These are phyloP conservation scores for Verticillium dahliae DNA, from an alignment of 2,329 filamentous ascomycete genomes.

Conservation along the genomic window DNA sequence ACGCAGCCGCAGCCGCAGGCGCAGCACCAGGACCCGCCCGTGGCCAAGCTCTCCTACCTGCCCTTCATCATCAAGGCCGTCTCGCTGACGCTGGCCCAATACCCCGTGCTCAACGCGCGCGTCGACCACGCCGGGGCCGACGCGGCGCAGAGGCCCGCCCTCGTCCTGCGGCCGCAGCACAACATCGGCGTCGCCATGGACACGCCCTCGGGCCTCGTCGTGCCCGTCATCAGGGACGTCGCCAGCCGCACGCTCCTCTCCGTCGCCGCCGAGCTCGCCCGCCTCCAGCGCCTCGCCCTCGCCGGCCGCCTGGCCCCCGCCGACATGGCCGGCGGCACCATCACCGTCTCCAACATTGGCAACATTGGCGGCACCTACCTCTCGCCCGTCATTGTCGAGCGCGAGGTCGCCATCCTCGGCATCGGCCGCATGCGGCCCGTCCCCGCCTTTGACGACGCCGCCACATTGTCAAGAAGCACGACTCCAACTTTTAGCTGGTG, in stretches of 20 bases:
- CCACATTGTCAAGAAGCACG: constrained; percentile 65
- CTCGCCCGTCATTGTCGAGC: constrained; percentile 82
- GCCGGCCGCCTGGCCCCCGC: constrained; percentile 67
- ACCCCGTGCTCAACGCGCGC: constrained; percentile 81
- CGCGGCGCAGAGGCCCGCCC: constrained; percentile 56
- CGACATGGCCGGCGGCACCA: constrained; percentile 81
- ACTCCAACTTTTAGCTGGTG: constrained; percentile 95
- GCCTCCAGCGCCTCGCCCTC: constrained; percentile 66
- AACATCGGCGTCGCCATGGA: constrained; percentile 97
- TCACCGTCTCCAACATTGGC: constrained; percentile 95
- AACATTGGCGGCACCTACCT: constrained; percentile 91
- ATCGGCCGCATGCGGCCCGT: constrained; percentile 75
- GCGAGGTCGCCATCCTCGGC: constrained; percentile 86
- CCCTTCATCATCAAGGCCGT: constrained; percentile 96
- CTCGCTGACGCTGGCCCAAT: constrained; percentile 73
- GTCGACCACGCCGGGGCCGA: constrained; percentile 46
- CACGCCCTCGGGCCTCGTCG: constrained; percentile 78
- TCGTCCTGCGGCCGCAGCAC: constrained; percentile 77
- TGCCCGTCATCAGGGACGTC: constrained; percentile 87
- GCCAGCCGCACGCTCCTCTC: constrained; percentile 67
- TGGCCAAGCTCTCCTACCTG: constrained; percentile 75
- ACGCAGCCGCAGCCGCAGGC: constrained; percentile 23
- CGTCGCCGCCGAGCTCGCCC: constrained; percentile 68
- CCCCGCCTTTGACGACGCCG: constrained; percentile 64
- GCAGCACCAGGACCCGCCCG: constrained; percentile 22